Evolutionary conservation across 495 filamentous ascomycete species (phyloP).

Genomic region (Aspergillus olivimuriae): DNA sequence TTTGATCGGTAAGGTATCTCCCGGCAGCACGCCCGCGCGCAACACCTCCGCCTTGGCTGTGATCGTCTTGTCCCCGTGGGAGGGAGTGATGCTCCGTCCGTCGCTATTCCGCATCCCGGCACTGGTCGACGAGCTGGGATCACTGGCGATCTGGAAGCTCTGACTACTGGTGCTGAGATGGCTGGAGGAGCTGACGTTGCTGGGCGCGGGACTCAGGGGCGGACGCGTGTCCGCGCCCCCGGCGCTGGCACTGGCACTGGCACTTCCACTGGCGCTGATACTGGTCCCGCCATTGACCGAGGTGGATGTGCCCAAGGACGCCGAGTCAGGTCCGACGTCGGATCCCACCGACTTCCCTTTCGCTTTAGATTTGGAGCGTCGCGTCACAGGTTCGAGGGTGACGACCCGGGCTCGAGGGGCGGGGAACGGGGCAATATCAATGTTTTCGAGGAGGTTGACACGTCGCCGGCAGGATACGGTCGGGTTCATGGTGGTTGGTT

Average conservation of each 20-base stretch:
- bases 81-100: conserved; percentile 34
- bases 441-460: conserved; percentile 67
- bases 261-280: no score
- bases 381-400: conserved; percentile 68
- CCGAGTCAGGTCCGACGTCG: conserved; percentile 29
- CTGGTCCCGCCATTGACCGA: conserved; percentile 20
- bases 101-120: conserved; percentile 38
- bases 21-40: conserved; percentile 78
- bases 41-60: conserved; percentile 79
- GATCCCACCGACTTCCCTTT: conserved; percentile 30
- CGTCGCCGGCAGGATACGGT: conserved; percentile 73
- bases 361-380: conserved; percentile 43
- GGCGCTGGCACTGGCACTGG: no score
- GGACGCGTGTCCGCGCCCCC: conserved; percentile 24
- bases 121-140: conserved; percentile 30
- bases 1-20: conserved; percentile 73
- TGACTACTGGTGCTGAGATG: conserved; percentile 52
- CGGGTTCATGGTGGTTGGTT: conserved; percentile 79
- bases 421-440: conserved; percentile 53
- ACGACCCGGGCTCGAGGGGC: conserved; percentile 65
- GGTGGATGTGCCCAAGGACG: conserved; percentile 29
- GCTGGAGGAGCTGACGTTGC: conserved; percentile 60
- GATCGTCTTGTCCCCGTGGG: conserved; percentile 58
- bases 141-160: conserved; percentile 41
- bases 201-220: conserved; percentile 52